Conservation (phyloP, 345 rosid species). For the Citrus sinensis region DVS_A1.0 CM039169.1:32194001-32194500, state of each 20-base stretch:
- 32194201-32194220: background rate
- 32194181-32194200: background rate
- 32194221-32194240: background rate
- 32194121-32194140: background rate
- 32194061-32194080: no score
- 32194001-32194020: background rate
- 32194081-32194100: background rate
- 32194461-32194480: background rate
- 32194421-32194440: background rate
- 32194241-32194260: background rate
- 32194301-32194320: background rate
- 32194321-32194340: no score
- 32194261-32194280: background rate
- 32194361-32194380: no score
- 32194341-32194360: background rate
- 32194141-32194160: background rate
- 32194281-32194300: background rate
- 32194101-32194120: background rate
- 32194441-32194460: background rate
- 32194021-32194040: background rate
- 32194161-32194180: background rate
- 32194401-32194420: no score
- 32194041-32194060: background rate
- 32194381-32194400: no score
- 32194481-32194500: no score